Evolutionary conservation across 2,329 filamentous ascomycete species (phyloP), one percentile per base, ranked within the genome.

Genomic region (Hymenoscyphus repandus): DNA sequence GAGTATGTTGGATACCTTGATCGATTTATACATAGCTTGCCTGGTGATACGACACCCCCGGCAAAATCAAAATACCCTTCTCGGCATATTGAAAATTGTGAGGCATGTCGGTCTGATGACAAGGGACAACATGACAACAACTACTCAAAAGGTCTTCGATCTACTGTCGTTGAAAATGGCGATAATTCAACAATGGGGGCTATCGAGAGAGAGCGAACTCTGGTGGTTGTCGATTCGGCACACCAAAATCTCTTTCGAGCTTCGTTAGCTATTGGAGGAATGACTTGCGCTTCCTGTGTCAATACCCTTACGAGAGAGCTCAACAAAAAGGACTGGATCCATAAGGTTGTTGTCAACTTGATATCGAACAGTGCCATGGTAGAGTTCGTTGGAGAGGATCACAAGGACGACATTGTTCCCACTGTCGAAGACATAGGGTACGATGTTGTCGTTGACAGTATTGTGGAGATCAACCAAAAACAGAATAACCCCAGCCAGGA

Each of bases 401-500:
- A 76, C 50, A 65, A 71, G 20, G 64, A 72, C 15, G 67, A 70
- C 9, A 65, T 79, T 15, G 61, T 73, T 36, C 68, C 72, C 12
- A 68, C 70, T 40, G 80, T 84, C 51, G 76, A 82, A 52, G 76
- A 81, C 57, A 68, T 86, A 1, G 86, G 86, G n/a, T 89, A 84
- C 58, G 83, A 85, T 32, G 82, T 80, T 27, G 69, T 75, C 0
- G 66, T 88, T 12, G 77, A 81, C 43, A 79, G 80, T 49, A 27
- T 79, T 15, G 61, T 73, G 22, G 22, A 27, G 22, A 27, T 27
- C 22, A 27, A 27, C 22, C 22, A 27, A 27, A 27, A 27, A 4
- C 22, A 27, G 22, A 27, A 27, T 27, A 7, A 4, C 22, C 22
- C 22, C 22, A 27, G 22, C 9, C 59, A 65, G 17, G 55, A 66